Conservation (phyloP, 176 grass and related monocot genomes). For the Chrysopogon serrulatus region DNA sequence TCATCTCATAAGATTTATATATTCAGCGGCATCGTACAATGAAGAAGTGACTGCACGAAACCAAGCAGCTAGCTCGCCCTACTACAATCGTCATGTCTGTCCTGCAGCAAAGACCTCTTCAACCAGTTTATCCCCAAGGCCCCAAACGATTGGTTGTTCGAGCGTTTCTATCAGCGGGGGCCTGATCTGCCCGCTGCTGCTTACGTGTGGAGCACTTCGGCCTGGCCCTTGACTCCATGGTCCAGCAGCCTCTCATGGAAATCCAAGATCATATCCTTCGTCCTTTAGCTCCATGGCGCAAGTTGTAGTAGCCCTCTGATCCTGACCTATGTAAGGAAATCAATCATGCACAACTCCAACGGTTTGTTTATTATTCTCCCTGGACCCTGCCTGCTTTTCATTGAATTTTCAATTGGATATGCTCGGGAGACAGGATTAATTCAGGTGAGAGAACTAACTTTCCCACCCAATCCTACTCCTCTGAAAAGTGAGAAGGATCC, state of each 20-base stretch:
- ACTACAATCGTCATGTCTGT: neutral
- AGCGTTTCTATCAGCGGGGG: neutral
- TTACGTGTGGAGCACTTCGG: conserved; percentile 26
- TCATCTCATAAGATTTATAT: neutral
- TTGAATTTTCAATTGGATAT: neutral
- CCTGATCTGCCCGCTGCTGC: neutral
- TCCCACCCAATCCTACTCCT: neutral
- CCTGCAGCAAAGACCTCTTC: neutral
- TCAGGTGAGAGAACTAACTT: neutral
- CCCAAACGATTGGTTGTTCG: neutral
- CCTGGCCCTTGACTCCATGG: neutral
- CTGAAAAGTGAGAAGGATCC: too few species aligned
- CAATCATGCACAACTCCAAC: neutral
- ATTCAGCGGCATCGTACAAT: neutral
- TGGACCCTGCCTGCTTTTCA: neutral
- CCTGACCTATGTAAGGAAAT: conserved; percentile 3
- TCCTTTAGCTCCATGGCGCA: neutral
- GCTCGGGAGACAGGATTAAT: neutral
- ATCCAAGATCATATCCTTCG: neutral
- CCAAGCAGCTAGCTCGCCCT: neutral
- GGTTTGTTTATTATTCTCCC: neutral
- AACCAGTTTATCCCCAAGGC: neutral
- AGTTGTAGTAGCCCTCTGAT: neutral
- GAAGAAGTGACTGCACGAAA: neutral
- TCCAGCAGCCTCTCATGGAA: neutral